Evolutionary conservation across 805 yeast genomes (phyloP), one percentile per base, ranked within the genome.

Genomic region (Yamadazyma insecticola): DNA sequence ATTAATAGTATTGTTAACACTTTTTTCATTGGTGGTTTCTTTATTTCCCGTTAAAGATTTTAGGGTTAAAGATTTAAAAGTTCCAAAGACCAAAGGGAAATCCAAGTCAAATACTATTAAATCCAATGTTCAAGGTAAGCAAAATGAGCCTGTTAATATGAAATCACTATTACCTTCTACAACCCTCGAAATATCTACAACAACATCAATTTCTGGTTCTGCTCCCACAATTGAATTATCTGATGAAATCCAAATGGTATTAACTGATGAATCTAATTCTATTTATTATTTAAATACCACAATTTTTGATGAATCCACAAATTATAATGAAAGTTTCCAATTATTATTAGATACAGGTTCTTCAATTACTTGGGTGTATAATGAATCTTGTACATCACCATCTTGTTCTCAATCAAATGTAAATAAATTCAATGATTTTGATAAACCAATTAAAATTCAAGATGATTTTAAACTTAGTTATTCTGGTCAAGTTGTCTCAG

Each of bases 341-440:
- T 53, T 79, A 23, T 61, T 79, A 13, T 54, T 79, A 12, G 86
- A 79, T 50, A 79, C 86, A 0, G 85, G 82, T 5, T 74, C 81
- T 16, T 76, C 78, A 12, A 70, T 76, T 35, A 48, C 76, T 2
- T 79, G 86, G 86, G 63, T 79, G 3, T 77, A 75, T 47, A 76
- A 74, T 28, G 49, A 61, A 1, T 51, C 67, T 22, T 78, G 85
- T 55, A 50, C 55, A 1, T 63, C 44, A 4, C 36, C 41, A 7
- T 60, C 73, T 1, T 78, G 84, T 43, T 30, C 47, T 2, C 45
- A 45, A 20, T 47, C 57, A 18, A 38, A 45, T 5, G 37, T 60
- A 15, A 35, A 36, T 17, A 45, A 39, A 39, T 53, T 69, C 16
- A 29, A 39, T 29, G 48, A 47, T 30, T 30, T 42, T 12, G 24